A percentile compares a stretch with the other conserved stretches of the same genome.
These are phyloP conservation scores for Chlamydomonas sphaeroides DNA, from an alignment of 139 green algal genomes.

Conservation along the genomic window DNA sequence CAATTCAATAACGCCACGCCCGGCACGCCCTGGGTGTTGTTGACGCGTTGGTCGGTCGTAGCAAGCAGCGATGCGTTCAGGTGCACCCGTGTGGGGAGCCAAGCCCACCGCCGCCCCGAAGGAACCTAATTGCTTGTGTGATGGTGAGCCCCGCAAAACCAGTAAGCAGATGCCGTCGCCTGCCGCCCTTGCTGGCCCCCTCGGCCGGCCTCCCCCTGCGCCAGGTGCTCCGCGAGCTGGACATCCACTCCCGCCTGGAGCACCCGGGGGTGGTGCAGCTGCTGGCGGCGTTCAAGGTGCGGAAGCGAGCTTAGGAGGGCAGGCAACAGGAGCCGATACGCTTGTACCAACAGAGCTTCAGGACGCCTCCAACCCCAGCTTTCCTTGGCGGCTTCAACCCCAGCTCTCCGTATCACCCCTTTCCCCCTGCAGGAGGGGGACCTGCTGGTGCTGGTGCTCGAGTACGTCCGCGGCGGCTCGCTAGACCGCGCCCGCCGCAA, in stretches of 20 bases:
- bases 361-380: background rate
- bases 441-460: constrained; percentile 46
- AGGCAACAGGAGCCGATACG: background rate
- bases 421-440: constrained; percentile 36
- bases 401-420: background rate
- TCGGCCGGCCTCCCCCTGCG: background rate
- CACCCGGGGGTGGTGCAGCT: constrained; percentile 56
- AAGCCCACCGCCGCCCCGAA: too few relatives aligned
- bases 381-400: background rate
- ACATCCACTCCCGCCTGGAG: constrained; percentile 49
- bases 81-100: too few relatives aligned
- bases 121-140: too few relatives aligned
- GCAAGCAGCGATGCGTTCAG: too few relatives aligned
- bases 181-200: too few relatives aligned
- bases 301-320: background rate
- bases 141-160: too few relatives aligned
- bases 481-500: constrained; percentile 42
- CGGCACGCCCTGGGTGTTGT: too few relatives aligned
- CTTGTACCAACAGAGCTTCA: too few relatives aligned
- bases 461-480: constrained; percentile 50
- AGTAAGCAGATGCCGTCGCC: too few relatives aligned
- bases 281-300: constrained; percentile 45
- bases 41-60: too few relatives aligned
- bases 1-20: background rate
- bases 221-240: constrained; percentile 53